Evolutionary conservation across 805 yeast species (phyloP), one percentile per base, ranked within the genome.

Genomic region (Kazachstania taianensis): DNA sequence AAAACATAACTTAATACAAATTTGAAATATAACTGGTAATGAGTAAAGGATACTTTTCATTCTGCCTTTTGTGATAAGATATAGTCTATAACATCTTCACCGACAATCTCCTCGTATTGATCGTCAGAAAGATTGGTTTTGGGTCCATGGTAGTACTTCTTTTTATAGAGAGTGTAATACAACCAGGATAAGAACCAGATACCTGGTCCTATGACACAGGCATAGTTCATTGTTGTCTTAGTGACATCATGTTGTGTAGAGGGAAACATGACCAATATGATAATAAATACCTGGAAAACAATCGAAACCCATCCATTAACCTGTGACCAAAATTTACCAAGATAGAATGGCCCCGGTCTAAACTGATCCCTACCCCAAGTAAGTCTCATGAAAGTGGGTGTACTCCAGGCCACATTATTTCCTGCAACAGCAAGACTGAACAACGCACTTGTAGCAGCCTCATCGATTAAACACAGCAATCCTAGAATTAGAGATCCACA

Each of bases 261-360:
- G 19, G 92, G 89, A 62, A 79, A 72, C 78, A 74, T 73, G 26
- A 70, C 63, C 56, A 79, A 55, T 17, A 74, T 58, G 23, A 78
- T 72, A 40, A 70, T 68, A 46, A 69, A 80, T 0, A 49, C 41
- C 35, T 73, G 67, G 67, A 75, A 81, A 5, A 59, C 34, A 12
- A 65, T 65, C 1, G 81, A 65, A 20, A 64, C 52, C 56, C 70
- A 53, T 27, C 72, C 70, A 25, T 75, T 53, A 4, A 61, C 46
- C 5, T 69, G 66, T 9, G 75, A 68, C 51, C 62, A 47, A 20
- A 53, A 33, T 9, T 61, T 59, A 22, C 89, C 89, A 30, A 77
- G 52, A 50, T 73, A 70, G 50, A 80, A 80, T 4, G 75, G 73
- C 5, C 89, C 92, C 2, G 84, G 84, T 12, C 50, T 62, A 46